Percentiles rank a stretch among this genome's conserved stretches.
phyloP scores from a whole-genome alignment of 148 eudicot species.

The Pharnaceum exiguum region DNA sequence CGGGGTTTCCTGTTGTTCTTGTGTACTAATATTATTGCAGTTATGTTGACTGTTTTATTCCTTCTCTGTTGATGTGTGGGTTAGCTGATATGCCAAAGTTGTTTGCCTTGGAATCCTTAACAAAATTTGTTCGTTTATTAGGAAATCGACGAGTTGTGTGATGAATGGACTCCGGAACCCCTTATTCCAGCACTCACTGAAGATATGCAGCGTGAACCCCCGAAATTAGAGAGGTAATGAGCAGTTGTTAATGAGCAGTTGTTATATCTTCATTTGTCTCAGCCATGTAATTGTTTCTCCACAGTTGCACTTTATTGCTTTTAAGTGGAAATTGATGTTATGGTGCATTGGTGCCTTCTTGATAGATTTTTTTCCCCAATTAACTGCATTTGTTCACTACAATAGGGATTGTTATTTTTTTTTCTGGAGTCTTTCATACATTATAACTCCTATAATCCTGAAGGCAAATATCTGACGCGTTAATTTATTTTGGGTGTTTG shows the following conservation, averaged over 20 bases:
- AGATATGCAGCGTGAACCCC: constrained; percentile 74
- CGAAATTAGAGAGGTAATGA: constrained; percentile 91
- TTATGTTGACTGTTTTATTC: not conserved
- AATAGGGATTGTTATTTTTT: not conserved
- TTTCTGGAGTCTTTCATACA: not conserved
- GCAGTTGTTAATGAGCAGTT: too few species aligned
- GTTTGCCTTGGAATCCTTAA: not conserved
- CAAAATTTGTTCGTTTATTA: constrained; percentile 14
- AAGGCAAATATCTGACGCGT: too few species aligned
- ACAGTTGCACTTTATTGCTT: too few species aligned
- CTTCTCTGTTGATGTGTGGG: not conserved
- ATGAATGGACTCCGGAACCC: constrained; percentile 97
- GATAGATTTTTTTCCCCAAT: not conserved
- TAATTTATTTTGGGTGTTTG: too few species aligned
- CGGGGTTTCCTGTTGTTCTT: too few species aligned
- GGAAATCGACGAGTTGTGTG: constrained; percentile 96
- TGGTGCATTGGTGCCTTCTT: too few species aligned
- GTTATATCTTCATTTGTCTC: too few species aligned
- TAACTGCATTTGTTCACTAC: not conserved
- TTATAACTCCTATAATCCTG: too few species aligned
- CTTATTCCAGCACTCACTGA: constrained; percentile 74
- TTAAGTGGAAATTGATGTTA: too few species aligned
- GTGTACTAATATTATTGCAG: too few species aligned
- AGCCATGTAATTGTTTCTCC: too few species aligned
- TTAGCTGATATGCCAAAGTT: not conserved